Evolutionary conservation across 1,284 basidiomycete genomes (phyloP), one percentile per base, ranked within the genome.

Genomic region (Trametes pubescens): DNA sequence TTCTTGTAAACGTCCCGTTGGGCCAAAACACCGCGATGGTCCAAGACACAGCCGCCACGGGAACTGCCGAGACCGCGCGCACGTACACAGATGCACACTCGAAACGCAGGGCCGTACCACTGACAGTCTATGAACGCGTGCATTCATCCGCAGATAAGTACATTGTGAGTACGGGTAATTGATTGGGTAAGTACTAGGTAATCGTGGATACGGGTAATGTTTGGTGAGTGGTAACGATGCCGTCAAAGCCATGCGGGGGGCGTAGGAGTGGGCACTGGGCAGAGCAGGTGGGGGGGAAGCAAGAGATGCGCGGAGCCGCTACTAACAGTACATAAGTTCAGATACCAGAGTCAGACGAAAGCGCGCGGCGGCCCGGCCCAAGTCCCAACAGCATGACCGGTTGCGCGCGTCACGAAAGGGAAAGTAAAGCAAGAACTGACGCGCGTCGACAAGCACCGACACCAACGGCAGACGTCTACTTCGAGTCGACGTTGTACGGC

Each of bases 401-500:
- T 32, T 18, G 22, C 47, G 43, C 51, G 40, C 52, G 37, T 53
- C 53, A 18, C 64, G 44, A 43, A 51, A 40, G 58, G 57, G 32
- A 38, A 44, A 48, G 51, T 46, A 47, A 51, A 22, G 53, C 34
- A 61, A 57, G 13, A 26, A 22, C 24, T 13, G 22, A 47, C 0
- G 26, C 26, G 21, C 53, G 26, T 9, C 16, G 34, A 21, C 22
- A 7, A 26, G 32, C 21, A 9, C 4, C 32, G 9, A 18, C 22
- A n/a, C 40, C 35, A 13, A 1, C 26, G 18, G 40, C 40, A 4
- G 18, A n/a, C 34, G 34, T n/a, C 59, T 57, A 68, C 38, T 68
- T 65, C 40, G 67, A 24, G 52, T 68, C 67, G 9, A 68, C 64
- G 37, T 22, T 51, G 57, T 68, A 68, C 57, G 58, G 49, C 59